Evolutionary conservation across 1,284 basidiomycete genomes (phyloP).

Genomic region (Cutaneotrichosporon curvatum): DNA sequence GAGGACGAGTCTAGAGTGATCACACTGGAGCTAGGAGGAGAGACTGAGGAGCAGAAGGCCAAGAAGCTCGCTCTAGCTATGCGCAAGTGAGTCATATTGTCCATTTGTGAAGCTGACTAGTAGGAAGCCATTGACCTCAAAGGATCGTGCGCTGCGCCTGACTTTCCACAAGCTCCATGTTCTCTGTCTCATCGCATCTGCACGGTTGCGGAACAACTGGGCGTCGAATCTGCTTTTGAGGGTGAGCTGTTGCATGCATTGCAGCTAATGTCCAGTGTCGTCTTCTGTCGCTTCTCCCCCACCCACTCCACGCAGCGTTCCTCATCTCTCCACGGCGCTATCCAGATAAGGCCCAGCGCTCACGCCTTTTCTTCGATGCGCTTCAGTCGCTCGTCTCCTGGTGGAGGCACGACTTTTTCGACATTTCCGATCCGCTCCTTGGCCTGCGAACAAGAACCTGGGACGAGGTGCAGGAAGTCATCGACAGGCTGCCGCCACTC

Average conservation of each 20-base stretch:
- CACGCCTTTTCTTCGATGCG: conserved; percentile 74
- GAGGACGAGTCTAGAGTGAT: conserved; percentile 30
- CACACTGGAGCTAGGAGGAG: conserved; percentile 37
- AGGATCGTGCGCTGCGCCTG: conserved; percentile 64
- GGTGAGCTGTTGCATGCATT: conserved; percentile 45
- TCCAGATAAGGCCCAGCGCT: conserved; percentile 69
- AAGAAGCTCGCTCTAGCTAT: conserved; percentile 33
- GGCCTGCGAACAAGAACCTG: conserved; percentile 64
- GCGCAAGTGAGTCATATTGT: conserved; percentile 30
- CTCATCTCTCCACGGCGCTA: conserved; percentile 74
- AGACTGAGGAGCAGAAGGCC: conserved; percentile 37
- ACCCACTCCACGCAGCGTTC: conserved; percentile 70
- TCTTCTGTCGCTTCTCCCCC: conserved; percentile 72
- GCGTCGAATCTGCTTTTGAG: conserved; percentile 75
- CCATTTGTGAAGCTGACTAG: conserved; percentile 4
- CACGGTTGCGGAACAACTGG: conserved; percentile 72
- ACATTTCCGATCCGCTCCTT: conserved; percentile 49
- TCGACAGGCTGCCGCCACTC: conserved; percentile 34
- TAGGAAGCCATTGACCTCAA: conserved; percentile 45
- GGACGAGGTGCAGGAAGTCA: conserved; percentile 51
- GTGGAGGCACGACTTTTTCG: conserved; percentile 67
- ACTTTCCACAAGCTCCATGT: conserved; percentile 83
- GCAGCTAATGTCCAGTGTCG: conserved; percentile 47
- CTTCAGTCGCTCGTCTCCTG: conserved; percentile 66
- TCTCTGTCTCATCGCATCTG: conserved; percentile 67